A percentile compares a stretch with the other conserved stretches of the same genome.
Conservation (phyloP, 1,139 yeast genomes). For the Saccharomyces pastorianus region DNA sequence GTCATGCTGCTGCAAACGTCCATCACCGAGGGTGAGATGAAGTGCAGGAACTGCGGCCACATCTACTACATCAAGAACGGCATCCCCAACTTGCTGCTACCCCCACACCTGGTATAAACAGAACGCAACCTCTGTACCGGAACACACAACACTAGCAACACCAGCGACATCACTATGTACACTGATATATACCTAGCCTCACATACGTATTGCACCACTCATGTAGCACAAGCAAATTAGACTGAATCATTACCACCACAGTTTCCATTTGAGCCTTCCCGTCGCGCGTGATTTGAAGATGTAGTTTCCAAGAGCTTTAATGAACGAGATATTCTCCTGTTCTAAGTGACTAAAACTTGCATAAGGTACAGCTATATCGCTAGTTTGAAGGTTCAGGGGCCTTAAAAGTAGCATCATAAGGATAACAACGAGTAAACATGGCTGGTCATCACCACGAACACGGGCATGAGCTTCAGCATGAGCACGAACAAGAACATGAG, state of each 20-base stretch:
- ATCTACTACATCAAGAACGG: constrained; percentile 84
- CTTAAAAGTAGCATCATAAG: background rate
- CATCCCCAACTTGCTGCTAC: constrained; percentile 87
- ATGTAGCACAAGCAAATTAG: background rate
- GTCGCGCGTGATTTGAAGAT: background rate
- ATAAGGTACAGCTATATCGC: background rate
- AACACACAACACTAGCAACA: background rate
- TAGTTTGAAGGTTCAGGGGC: background rate
- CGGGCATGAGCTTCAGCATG: background rate
- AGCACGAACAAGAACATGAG: background rate
- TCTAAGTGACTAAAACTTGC: background rate
- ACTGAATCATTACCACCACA: background rate
- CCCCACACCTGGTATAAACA: constrained; percentile 71
- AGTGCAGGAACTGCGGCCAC: constrained; percentile 79
- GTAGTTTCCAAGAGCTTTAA: background rate
- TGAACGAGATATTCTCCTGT: background rate
- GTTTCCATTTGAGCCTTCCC: background rate
- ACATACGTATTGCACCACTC: background rate
- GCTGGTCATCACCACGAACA: constrained; percentile 1
- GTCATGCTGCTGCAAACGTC: constrained; percentile 74
- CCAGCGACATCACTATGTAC: background rate
- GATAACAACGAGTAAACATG: background rate
- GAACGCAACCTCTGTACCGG: background rate
- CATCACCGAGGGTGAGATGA: constrained; percentile 81
- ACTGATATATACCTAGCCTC: background rate